Percentiles rank a stretch among this genome's conserved stretches.
Conservation (phyloP, 768 basidiomycete species). For the Termitomyces sp. region DNA sequence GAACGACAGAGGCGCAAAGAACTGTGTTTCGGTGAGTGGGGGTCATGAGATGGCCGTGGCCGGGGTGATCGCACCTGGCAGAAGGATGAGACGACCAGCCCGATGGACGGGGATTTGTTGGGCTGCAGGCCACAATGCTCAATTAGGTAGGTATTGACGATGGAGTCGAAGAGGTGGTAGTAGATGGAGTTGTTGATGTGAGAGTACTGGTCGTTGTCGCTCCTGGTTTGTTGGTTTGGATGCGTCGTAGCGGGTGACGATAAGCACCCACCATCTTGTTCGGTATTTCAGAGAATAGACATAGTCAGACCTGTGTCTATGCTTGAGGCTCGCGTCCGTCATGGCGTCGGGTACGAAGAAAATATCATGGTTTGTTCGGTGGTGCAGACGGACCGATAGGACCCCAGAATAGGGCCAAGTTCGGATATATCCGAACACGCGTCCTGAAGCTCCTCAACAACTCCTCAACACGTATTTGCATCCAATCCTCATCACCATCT, state of each 20-base stretch:
- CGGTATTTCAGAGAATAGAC: constrained; percentile 54
- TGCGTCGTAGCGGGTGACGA: background rate
- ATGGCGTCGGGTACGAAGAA: background rate
- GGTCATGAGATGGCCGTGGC: background rate
- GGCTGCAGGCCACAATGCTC: constrained; percentile 56
- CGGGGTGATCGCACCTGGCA: constrained; percentile 44
- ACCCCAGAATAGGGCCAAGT: no score
- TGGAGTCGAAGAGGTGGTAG: constrained; percentile 77
- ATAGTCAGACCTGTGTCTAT: constrained; percentile 47
- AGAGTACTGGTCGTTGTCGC: constrained; percentile 81
- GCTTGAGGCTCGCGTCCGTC: constrained; percentile 24
- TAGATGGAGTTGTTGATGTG: constrained; percentile 81
- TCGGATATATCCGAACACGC: no score
- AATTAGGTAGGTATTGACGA: constrained; percentile 78
- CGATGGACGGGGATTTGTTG: constrained; percentile 47
- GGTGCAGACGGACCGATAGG: background rate
- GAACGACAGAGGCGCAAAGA: constrained; percentile 69
- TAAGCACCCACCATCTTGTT: constrained; percentile 57
- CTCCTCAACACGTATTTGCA: no score
- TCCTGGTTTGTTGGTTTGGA: constrained; percentile 39
- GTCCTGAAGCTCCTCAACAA: no score
- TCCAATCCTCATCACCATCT: no score
- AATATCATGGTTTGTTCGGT: no score
- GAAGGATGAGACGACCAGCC: constrained; percentile 73
- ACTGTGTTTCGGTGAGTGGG: constrained; percentile 29